Base-by-base conservation (phyloP, 805 yeast genomes). In the Barnettozyma botsteinii region DNA sequence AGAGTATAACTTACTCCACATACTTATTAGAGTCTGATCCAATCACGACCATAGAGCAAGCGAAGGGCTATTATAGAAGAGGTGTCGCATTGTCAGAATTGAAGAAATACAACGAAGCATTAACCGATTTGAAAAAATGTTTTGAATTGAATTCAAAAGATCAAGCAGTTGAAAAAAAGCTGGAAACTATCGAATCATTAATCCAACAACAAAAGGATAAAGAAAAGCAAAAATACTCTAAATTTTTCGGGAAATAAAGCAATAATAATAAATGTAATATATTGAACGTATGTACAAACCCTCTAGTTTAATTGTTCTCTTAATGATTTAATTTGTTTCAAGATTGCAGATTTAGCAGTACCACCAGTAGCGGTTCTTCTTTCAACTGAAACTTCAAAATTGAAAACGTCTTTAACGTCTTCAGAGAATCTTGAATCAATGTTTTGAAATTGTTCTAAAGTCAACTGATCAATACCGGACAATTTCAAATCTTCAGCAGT, bases 301-400 rank as follows among this genome's bases (percentile, higher is more conserved):
- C n/a, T n/a, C 25, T 39, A 52, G 14, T 49, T 38, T 37, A 62
- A 38, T 47, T 62, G 64, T 5, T 54, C 44, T 50, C 58, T 49
- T 37, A 68, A 49, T 31, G 52, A 56, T 3, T 47, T 35, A 43
- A 91, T 66, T 64, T 93, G 98, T 55, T 77, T 74, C 36, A 77
- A 57, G n/a, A 93, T 85, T 13, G 98, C 97, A 26, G 78, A 64
- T 63, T 81, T 87, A 13, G 98, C 96, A 24, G 98, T 89, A 51
- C 99, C 99, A 46, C 99, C 99, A 41, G 80, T 88, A 17, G 98
- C 96, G 37, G 82, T 78, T 68, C 98, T 85, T 73, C 95, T 85
- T 69, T 93, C 99, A 19, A 93, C 98, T 59, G 95, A 84, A 45
- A 74, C 79, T 59, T 93, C 98, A 60, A 91, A 93, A 65, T 91